Base-by-base conservation (phyloP, 352 stramenopile genomes). In the Phytophthora hybrid region DNA sequence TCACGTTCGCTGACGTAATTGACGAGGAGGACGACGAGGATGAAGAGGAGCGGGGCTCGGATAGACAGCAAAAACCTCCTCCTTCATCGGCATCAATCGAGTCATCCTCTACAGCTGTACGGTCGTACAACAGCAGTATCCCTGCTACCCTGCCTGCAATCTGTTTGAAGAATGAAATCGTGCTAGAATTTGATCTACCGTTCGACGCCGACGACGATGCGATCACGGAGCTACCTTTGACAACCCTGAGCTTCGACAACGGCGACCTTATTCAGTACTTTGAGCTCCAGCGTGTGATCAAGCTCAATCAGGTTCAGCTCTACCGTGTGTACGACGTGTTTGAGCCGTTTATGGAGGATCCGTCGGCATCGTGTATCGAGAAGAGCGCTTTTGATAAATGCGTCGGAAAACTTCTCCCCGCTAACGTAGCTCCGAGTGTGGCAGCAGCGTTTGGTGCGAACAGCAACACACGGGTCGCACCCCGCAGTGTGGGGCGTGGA, bases 191-290 rank as follows among this genome's bases (percentile, higher is more conserved):
- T 59, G 90, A 95, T 19, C 63, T 97, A 19, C 83, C 85, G 18
- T 85, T 95, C 32, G 85, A 94, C 56, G 73, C 63, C 1, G 76
- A 90, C 21, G 81, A 91, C 34, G 84, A 94, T 55, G 80, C 84
- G 5, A 82, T 87, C 14, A 85, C 81, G 0, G 86, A 93, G 62
- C 61, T 93, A 26, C 88, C 88, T 4, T 55, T 96, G 18, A 90
- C 78, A 21, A 93, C 79, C 0, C 66, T 96, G 32, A 87, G 84
- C 53, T 95, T 94, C 14, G 82, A 94, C 63, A 97, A 97, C 62
- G 90, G 90, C 4, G 87, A 97, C 52, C 59, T 97, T 64, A 85
- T 97, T 31, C 88, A 92, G 71, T 97, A 92, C 55, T 84, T 86
- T 29, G 87, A 94, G 63, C 75, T 97, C 0, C 90, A 97, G 63